Evolutionary conservation across 768 basidiomycete species (phyloP).

Genomic region (Tylopilus subfusipes): DNA sequence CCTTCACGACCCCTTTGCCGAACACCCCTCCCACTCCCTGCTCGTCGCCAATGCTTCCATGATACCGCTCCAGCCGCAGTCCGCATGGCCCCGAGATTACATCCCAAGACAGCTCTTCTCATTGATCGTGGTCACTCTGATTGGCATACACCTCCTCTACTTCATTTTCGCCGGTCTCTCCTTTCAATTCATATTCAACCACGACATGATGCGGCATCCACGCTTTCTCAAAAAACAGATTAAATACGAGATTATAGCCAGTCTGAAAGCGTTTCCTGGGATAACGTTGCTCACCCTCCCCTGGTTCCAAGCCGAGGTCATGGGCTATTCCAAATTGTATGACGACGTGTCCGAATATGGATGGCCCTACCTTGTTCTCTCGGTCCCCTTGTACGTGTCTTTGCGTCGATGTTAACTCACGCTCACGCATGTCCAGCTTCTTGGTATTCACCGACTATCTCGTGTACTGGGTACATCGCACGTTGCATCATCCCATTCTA

Average conservation of each 20-base stretch:
- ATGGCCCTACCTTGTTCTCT: conserved; percentile 65
- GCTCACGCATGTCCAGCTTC: conserved; percentile 45
- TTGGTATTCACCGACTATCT: conserved; percentile 85
- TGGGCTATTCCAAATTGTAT: conserved; percentile 80
- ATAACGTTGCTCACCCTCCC: conserved; percentile 87
- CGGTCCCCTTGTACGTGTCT: conserved; percentile 58
- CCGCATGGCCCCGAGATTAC: conserved; percentile 85
- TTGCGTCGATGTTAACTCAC: not conserved
- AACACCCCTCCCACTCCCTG: conserved; percentile 18
- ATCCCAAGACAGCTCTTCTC: conserved; percentile 76
- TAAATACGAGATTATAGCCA: conserved; percentile 69
- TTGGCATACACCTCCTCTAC: conserved; percentile 85
- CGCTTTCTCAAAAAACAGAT: conserved; percentile 90
- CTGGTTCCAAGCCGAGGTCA: conserved; percentile 90
- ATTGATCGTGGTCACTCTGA: conserved; percentile 62
- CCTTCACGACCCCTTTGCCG: conserved; percentile 41
- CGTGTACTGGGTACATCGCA: conserved; percentile 97
- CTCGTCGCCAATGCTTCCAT: conserved; percentile 39
- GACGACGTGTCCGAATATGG: conserved; percentile 78
- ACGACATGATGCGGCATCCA: conserved; percentile 93
- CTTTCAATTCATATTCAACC: conserved; percentile 87
- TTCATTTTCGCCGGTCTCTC: conserved; percentile 84
- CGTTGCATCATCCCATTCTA: conserved; percentile 76
- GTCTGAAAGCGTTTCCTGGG: conserved; percentile 72
- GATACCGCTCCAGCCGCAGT: conserved; percentile 39